Conservation (phyloP, 106 monocot species). For the Vanilla planifolia region DNA sequence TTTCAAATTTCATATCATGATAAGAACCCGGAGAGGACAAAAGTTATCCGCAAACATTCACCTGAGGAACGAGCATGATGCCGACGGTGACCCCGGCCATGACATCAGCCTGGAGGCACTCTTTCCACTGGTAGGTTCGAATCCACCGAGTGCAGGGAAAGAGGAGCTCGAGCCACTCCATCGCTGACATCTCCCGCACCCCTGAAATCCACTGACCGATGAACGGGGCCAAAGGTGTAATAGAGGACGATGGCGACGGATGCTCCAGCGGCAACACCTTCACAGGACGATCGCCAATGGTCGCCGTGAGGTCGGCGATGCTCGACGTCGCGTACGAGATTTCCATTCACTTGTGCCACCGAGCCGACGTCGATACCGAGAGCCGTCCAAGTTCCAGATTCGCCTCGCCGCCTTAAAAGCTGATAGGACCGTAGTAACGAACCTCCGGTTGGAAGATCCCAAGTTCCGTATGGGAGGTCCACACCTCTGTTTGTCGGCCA, state of each 20-base stretch:
- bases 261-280: conserved; percentile 45
- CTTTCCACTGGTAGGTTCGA: conserved; percentile 52
- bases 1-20: too few species aligned
- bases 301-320: neutral
- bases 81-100: conserved; percentile 91
- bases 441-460: too few species aligned
- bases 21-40: too few species aligned
- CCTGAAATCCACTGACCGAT: conserved; percentile 11
- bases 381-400: neutral
- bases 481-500: too few species aligned
- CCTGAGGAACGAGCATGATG: conserved; percentile 99
- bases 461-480: too few species aligned
- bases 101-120: conserved; percentile 78
- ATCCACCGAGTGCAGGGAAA: conserved; percentile 88
- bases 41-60: too few species aligned
- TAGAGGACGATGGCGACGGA: conserved; percentile 19
- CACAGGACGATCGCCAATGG: conserved; percentile 20
- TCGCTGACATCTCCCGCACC: conserved; percentile 26
- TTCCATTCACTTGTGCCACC: neutral
- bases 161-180: conserved; percentile 57
- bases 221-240: conserved; percentile 1
- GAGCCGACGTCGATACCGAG: neutral
- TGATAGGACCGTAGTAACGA: too few species aligned
- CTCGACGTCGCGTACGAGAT: conserved; percentile 10
- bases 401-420: neutral